Conservation (phyloP, 257 asterid genomes). For the Gentiana macrophylla region DNA sequence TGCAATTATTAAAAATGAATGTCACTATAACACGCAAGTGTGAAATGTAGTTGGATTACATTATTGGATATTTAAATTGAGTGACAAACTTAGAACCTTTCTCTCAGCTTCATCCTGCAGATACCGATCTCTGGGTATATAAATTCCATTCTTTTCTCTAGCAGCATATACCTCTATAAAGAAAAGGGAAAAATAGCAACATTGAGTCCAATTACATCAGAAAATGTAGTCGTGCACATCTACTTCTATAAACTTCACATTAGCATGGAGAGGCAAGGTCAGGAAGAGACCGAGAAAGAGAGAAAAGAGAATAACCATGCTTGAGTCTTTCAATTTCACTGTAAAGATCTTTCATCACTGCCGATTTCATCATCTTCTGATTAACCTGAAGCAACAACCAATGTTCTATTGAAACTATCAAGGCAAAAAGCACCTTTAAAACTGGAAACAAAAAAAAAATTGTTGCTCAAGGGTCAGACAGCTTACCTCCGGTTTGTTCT, state of each 20-base stretch:
- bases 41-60: constrained; percentile 8
- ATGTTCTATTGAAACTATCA: background rate
- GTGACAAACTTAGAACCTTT: constrained; percentile 39
- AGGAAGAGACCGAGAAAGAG: background rate
- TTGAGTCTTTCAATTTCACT: constrained; percentile 72
- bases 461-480: constrained; percentile 3
- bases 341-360: constrained; percentile 32
- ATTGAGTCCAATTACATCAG: constrained; percentile 3
- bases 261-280: background rate
- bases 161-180: constrained; percentile 93
- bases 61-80: background rate
- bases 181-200: constrained; percentile 9
- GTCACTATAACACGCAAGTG: constrained; percentile 4
- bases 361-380: constrained; percentile 70
- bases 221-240: background rate
- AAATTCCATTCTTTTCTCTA: constrained; percentile 95
- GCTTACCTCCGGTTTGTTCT: constrained; percentile 95
- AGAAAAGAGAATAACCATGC: constrained; percentile 54
- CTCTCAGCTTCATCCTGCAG: constrained; percentile 99
- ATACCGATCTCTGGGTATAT: constrained; percentile 93
- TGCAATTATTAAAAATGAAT: constrained; percentile 15
- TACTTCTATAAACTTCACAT: background rate
- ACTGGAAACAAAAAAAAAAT: background rate
- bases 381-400: constrained; percentile 50
- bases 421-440: constrained; percentile 4